phyloP scores from a whole-genome alignment of 192 early-diverging fungal genomes.

The Ambispora gerdemannii region DNA sequence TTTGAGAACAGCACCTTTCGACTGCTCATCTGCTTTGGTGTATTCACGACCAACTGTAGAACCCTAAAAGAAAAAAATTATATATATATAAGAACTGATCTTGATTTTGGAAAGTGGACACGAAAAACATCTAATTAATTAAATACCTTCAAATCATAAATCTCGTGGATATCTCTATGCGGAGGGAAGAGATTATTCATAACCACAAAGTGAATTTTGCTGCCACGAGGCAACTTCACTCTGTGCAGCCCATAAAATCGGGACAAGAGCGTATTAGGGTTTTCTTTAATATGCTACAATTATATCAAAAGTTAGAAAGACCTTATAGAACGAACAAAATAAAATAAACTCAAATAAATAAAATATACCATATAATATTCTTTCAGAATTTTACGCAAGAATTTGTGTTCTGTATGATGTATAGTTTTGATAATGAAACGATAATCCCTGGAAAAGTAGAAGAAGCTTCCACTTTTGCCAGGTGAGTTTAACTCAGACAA shows the following conservation, averaged over 20 bases:
- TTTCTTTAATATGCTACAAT: constrained; percentile 70
- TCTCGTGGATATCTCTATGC: constrained; percentile 95
- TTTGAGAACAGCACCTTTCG: constrained; percentile 80
- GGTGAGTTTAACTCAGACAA: constrained; percentile 91
- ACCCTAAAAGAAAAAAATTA: constrained; percentile 42
- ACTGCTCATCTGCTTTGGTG: constrained; percentile 63
- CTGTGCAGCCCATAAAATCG: constrained; percentile 96
- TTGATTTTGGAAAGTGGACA: too few species aligned
- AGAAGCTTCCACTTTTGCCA: constrained; percentile 95
- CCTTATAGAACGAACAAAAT: neutral
- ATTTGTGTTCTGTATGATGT: constrained; percentile 92
- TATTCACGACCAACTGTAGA: constrained; percentile 84
- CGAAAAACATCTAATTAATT: neutral
- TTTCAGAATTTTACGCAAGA: constrained; percentile 81
- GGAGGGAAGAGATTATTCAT: constrained; percentile 99
- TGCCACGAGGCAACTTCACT: constrained; percentile 88
- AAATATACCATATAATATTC: constrained; percentile 76
- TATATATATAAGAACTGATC: neutral
- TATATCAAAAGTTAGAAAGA: constrained; percentile 19
- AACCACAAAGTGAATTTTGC: constrained; percentile 98
- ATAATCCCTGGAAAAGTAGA: constrained; percentile 98
- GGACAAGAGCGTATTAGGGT: constrained; percentile 90
- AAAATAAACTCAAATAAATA: neutral
- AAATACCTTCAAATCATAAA: constrained; percentile 86
- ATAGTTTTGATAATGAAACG: constrained; percentile 99